Conservation (phyloP, 2,329 filamentous ascomycete species). For the Volutella citrinella region DNA sequence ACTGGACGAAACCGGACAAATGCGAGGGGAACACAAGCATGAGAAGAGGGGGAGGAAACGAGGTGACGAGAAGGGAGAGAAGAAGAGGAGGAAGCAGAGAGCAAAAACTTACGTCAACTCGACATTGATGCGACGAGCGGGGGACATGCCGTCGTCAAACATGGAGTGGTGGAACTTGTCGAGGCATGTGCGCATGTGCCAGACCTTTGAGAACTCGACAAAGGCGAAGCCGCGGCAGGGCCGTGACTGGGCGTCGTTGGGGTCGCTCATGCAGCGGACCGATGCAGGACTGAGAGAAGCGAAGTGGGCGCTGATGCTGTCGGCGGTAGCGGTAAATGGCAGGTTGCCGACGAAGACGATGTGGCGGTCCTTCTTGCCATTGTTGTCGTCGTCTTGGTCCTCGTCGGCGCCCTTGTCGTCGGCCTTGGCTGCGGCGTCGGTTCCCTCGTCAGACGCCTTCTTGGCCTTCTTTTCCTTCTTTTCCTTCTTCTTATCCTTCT, state of each 20-base stretch:
- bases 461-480: slow-evolving; percentile 30
- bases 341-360: slow-evolving; percentile 66
- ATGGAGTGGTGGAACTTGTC: slow-evolving; percentile 85
- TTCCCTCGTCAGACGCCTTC: slow-evolving; percentile 17
- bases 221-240: slow-evolving; percentile 77
- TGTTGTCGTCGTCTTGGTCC: slow-evolving; percentile 13
- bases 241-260: slow-evolving; percentile 46
- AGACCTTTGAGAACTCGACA: slow-evolving; percentile 82
- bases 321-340: slow-evolving; percentile 74
- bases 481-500: slow-evolving; percentile 19
- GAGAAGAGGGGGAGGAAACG: slow-evolving; percentile 1
- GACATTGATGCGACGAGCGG: slow-evolving; percentile 79
- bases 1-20: slow-evolving; percentile 7
- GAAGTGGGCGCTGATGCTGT: slow-evolving; percentile 72
- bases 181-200: slow-evolving; percentile 89
- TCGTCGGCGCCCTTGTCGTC: slow-evolving; percentile 9
- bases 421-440: slow-evolving; percentile 10
- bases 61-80: slow-evolving; percentile 5
- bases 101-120: slow-evolving; percentile 70
- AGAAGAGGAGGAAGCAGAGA: slow-evolving; percentile 2
- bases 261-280: slow-evolving; percentile 68
- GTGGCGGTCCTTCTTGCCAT: slow-evolving; percentile 28
- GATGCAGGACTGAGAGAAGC: slow-evolving; percentile 54
- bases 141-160: slow-evolving; percentile 57
- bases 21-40: slow-evolving; percentile 7